A percentile compares a stretch with the other conserved stretches of the same genome.
These are phyloP conservation scores for Coemansia sp. DNA, from an alignment of 192 early-diverging fungal species.

Conservation along the genomic window DNA sequence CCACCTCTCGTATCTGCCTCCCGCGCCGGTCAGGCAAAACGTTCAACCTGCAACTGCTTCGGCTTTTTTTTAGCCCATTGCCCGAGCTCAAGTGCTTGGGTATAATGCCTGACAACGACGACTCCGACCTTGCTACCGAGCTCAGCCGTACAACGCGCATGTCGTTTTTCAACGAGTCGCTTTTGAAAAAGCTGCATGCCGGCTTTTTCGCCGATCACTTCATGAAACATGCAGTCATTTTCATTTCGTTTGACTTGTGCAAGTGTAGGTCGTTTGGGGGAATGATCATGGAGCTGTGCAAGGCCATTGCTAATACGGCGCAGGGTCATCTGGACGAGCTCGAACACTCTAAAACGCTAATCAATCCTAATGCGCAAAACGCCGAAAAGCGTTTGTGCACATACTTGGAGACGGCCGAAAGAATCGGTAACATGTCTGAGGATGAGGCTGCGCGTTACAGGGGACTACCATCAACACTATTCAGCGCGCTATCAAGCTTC, in stretches of 20 bases:
- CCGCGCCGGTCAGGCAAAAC: constrained; percentile 13
- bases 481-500: constrained; percentile 19
- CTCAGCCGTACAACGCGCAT: not conserved
- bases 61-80: constrained; percentile 9
- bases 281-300: constrained; percentile 17
- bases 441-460: not conserved
- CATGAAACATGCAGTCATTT: not conserved
- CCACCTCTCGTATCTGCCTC: not conserved
- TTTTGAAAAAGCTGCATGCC: not conserved
- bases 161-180: constrained; percentile 5
- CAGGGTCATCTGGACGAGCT: not conserved
- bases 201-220: constrained; percentile 11
- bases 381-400: not conserved
- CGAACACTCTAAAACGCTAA: not conserved
- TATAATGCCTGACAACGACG: not conserved
- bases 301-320: not conserved
- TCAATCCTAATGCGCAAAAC: not conserved
- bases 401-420: not conserved
- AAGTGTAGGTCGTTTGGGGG: not conserved
- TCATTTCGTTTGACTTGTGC: not conserved
- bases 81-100: not conserved
- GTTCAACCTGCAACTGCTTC: not conserved
- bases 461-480: not conserved
- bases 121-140: not conserved
- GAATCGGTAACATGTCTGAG: not conserved